Base-by-base conservation (phyloP, 371 early-diverging fungal genomes). In the Smittium culicis region DNA sequence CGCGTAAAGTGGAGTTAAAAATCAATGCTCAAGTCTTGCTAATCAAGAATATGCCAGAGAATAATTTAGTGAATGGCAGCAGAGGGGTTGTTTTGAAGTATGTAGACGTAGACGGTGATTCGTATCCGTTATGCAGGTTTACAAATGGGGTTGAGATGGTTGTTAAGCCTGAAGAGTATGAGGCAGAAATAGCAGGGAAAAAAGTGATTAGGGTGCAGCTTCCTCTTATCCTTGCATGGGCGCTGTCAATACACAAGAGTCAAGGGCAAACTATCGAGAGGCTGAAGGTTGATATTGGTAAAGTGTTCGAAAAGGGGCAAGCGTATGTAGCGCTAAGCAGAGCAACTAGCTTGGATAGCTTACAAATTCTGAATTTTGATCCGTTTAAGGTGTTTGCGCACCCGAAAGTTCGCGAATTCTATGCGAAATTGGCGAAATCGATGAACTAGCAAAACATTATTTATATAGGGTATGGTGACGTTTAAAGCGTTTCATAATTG, bases 221-320 rank as follows among this genome's bases (percentile, higher is more conserved):
- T 31, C 79, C 81, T 17, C 34, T 81, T 35, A 68, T 76, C 5
- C 65, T 78, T 32, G 86, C 82, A 5, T 87, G 85, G 85, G 87
- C 84, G 0, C 56, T 83, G 66, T 82, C 93, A 16, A 89, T 94
- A 34, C 94, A 95, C 76, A 90, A 91, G 73, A 80, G 84, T 61
- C 96, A 94, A 76, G 96, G 94, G 0, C 92, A 93, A 80, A 91
- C 95, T 34, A 79, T 96, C 67, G 88, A 90, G 61, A 74, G 83
- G 2, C 84, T 90, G 8, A 75, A 84, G 65, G 85, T 96, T 1
- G 91, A 94, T 73, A 72, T 94, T 59, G 78, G 80, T 20, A 75
- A 79, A 35, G 79, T 84, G 20, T 96, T 96, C 85, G 91, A 88
- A 73, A 77, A 79, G 54, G 94, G 96, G 0, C 93, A 92, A 70